Conservation (phyloP, 1,139 yeast genomes). For the Debaryomycetaceae sp. region DNA sequence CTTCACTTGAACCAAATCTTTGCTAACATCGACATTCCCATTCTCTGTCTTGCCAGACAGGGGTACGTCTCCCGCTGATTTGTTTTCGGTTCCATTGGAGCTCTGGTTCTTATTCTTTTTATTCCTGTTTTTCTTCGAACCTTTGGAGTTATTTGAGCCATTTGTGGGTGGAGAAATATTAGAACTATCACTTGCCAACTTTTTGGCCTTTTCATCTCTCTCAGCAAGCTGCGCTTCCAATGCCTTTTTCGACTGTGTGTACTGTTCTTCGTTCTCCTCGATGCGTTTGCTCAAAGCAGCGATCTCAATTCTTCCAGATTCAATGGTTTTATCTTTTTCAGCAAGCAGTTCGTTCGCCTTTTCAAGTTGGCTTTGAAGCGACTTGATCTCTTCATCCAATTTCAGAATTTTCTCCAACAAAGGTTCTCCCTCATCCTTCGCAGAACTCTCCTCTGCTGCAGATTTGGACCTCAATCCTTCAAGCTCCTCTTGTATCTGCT, state of each 20-base stretch:
- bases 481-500: slow-evolving; percentile 1
- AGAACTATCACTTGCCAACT: neutral
- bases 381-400: neutral
- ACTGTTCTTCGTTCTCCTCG: neutral
- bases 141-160: neutral
- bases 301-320: neutral
- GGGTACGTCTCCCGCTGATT: neutral
- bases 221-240: neutral
- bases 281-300: neutral
- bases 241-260: neutral
- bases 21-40: neutral
- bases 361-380: neutral
- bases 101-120: neutral
- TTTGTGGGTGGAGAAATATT: neutral
- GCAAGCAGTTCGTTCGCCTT: neutral
- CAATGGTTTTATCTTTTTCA: neutral
- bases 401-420: slow-evolving; percentile 2
- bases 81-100: neutral
- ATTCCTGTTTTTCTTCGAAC: neutral
- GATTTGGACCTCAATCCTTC: neutral
- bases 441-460: neutral
- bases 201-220: neutral
- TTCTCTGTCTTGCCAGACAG: neutral
- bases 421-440: neutral
- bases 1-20: slow-evolving; percentile 1